A percentile compares a stretch with the other conserved stretches of the same genome.
phyloP scores from a whole-genome alignment of 140 eudicot genomes.

The Cichorium intybus region DNA sequence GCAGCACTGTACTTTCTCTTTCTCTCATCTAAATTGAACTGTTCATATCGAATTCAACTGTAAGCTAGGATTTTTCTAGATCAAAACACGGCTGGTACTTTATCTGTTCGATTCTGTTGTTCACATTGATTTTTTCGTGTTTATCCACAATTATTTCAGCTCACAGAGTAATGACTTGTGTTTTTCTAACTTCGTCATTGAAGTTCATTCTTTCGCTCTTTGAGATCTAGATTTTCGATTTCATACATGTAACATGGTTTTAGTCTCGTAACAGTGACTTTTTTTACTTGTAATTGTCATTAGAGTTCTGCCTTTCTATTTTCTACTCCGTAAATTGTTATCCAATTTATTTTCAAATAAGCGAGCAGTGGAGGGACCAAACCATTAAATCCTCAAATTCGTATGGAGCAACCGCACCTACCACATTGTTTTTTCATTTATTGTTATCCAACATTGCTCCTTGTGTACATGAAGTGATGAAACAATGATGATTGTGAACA shows the following conservation, averaged over 20 bases:
- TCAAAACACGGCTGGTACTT: neutral
- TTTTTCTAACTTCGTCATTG: neutral
- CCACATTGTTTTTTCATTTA: too few species aligned
- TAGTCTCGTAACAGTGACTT: too few species aligned
- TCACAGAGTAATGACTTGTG: neutral
- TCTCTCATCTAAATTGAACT: neutral
- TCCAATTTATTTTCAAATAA: neutral
- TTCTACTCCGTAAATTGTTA: too few species aligned
- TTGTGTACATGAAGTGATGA: too few species aligned
- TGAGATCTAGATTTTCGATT: slow-evolving; percentile 26
- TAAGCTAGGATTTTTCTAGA: slow-evolving; percentile 20
- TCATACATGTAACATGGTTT: too few species aligned
- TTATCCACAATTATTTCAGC: neutral
- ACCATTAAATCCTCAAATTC: too few species aligned
- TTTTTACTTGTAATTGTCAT: neutral
- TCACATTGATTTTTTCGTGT: neutral
- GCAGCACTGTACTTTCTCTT: slow-evolving; percentile 64
- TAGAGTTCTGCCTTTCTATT: neutral
- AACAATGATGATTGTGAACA: too few species aligned
- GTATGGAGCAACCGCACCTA: too few species aligned
- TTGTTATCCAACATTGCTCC: too few species aligned
- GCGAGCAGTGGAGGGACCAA: too few species aligned
- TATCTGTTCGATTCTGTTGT: neutral
- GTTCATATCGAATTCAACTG: neutral
- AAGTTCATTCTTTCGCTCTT: neutral